phyloP scores from a whole-genome alignment of 305 asterid species.

The Fraxinus latifolia region DNA sequence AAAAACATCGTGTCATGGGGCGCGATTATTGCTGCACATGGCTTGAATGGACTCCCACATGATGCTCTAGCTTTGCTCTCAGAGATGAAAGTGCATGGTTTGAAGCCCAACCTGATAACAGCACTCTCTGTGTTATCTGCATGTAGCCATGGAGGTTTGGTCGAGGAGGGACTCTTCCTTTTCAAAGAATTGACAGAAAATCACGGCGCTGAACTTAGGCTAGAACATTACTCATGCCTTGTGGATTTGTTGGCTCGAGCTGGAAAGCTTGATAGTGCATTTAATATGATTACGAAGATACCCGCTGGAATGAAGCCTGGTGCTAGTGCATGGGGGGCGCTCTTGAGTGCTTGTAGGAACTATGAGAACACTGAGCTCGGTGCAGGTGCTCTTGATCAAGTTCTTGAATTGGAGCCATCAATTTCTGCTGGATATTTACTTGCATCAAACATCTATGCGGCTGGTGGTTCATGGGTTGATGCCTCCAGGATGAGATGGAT shows the following conservation, averaged over 20 bases:
- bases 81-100: slow-evolving; percentile 58
- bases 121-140: slow-evolving; percentile 65
- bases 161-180: slow-evolving; percentile 63
- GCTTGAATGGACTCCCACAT: slow-evolving; percentile 71
- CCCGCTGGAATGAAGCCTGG: slow-evolving; percentile 40
- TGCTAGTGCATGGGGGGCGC: slow-evolving; percentile 86
- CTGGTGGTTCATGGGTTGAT: slow-evolving; percentile 61
- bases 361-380: slow-evolving; percentile 43
- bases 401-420: slow-evolving; percentile 71
- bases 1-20: slow-evolving; percentile 71
- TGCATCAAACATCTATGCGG: slow-evolving; percentile 66
- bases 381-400: slow-evolving; percentile 38
- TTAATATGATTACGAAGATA: slow-evolving; percentile 45
- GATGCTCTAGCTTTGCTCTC: slow-evolving; percentile 57
- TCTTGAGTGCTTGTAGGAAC: slow-evolving; percentile 76
- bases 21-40: slow-evolving; percentile 76
- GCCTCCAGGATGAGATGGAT: slow-evolving; percentile 61
- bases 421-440: slow-evolving; percentile 70
- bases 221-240: slow-evolving; percentile 77
- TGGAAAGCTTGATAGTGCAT: slow-evolving; percentile 71
- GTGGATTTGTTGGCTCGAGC: slow-evolving; percentile 86
- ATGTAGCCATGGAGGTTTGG: slow-evolving; percentile 89
- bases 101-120: slow-evolving; percentile 66
- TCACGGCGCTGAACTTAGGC: slow-evolving; percentile 38
- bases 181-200: slow-evolving; percentile 48